Conservation (phyloP, 306 rosid species). For the Potentilla sterilis region DNA sequence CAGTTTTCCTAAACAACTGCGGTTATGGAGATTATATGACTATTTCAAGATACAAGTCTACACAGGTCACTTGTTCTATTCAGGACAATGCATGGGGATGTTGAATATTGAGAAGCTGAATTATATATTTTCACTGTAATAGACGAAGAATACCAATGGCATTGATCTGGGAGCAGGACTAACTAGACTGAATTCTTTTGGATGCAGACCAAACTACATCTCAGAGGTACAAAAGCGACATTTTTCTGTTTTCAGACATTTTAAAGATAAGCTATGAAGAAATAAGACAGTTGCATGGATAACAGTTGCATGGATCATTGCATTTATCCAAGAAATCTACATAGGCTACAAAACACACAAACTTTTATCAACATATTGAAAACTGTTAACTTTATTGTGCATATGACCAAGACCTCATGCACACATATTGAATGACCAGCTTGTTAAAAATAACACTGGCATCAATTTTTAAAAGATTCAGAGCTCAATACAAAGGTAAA, state of each 20-base stretch:
- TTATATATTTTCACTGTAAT: neutral
- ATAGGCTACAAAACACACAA: neutral
- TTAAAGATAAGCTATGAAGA: neutral
- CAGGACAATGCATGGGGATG: neutral
- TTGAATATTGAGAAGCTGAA: neutral
- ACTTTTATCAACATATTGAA: neutral
- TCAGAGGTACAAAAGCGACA: neutral
- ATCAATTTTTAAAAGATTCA: neutral
- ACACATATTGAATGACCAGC: neutral
- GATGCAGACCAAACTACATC: neutral
- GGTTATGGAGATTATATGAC: neutral
- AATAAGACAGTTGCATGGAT: neutral
- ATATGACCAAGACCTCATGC: neutral
- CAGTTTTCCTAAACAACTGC: neutral
- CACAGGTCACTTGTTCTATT: neutral
- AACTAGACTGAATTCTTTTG: neutral
- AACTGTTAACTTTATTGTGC: neutral
- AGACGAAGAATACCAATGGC: neutral
- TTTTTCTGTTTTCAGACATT: neutral
- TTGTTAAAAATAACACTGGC: neutral
- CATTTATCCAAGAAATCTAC: neutral
- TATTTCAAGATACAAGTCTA: neutral
- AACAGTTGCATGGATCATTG: neutral
- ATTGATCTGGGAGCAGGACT: neutral
- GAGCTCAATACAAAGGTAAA: neutral